Conservation (phyloP, 225 moss, liverwort and hornwort genomes). For the Marchantia paleacea region DNA sequence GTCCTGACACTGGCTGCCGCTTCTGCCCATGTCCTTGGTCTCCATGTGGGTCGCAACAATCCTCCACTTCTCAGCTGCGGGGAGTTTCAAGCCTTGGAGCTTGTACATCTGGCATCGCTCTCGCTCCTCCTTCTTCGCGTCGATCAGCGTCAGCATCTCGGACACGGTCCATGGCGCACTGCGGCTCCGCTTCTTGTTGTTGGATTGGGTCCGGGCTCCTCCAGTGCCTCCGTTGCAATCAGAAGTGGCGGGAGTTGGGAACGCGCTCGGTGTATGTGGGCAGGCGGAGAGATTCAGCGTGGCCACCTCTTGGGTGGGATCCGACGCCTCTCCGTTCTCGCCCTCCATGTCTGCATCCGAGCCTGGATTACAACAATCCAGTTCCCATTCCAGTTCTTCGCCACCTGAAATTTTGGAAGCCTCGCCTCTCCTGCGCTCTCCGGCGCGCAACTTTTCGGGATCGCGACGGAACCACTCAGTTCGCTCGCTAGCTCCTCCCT, state of each 20-base stretch:
- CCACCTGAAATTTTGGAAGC: slow-evolving; percentile 19
- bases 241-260: slow-evolving; percentile 42
- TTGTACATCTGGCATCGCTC: slow-evolving; percentile 78
- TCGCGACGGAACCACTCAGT: not conserved
- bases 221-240: slow-evolving; percentile 36
- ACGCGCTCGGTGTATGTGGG: slow-evolving; percentile 26
- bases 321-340: slow-evolving; percentile 40
- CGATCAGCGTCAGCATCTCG: slow-evolving; percentile 85
- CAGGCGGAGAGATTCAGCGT: slow-evolving; percentile 30
- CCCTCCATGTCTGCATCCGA: slow-evolving; percentile 47
- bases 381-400: slow-evolving; percentile 38
- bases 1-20: slow-evolving; percentile 92
- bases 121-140: slow-evolving; percentile 86
- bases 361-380: slow-evolving; percentile 31
- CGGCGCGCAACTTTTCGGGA: not conserved
- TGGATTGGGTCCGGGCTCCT: slow-evolving; percentile 21
- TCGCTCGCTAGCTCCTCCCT: not conserved
- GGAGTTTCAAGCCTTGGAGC: slow-evolving; percentile 78
- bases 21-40: slow-evolving; percentile 84
- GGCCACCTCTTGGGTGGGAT: slow-evolving; percentile 43
- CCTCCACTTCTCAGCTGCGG: slow-evolving; percentile 88
- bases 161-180: slow-evolving; percentile 93
- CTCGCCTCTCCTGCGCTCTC: not conserved
- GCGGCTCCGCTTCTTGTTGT: slow-evolving; percentile 74
- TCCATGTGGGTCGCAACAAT: slow-evolving; percentile 88